Base-by-base conservation (phyloP, 495 filamentous ascomycete genomes). In the Astrocystis sublimbata region DNA sequence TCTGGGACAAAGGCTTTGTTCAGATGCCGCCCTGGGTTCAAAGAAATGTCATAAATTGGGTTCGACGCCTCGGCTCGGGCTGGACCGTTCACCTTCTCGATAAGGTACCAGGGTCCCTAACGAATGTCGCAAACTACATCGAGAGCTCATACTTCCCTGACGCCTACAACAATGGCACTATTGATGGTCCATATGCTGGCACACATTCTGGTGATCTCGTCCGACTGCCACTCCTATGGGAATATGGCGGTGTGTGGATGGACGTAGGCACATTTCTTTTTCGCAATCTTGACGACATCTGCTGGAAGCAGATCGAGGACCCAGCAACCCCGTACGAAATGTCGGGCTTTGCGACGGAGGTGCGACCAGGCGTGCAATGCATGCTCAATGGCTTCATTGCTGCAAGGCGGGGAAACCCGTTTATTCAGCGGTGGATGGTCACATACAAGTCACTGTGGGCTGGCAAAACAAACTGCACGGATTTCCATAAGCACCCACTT, bases 321-420 rank as follows among this genome's bases (percentile, higher is more conserved):
- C 69, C 73, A 1, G 43, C 17, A 2, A 68, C 65, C 13, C 76
- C 75, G 2, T 78, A 73, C 59, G 70, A 71, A 47, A 67, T 78
- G 45, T 65, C 66, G 5, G 68, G 62, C 0, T 73, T 76, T 43
- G 68, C 68, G 52, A 63, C 75, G 55, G 58, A 65, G 33, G 57
- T 67, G 36, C 63, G 67, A 23, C 64, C 67, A 17, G 69, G 68
- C 24, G 65, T 62, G 0, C 61, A 68, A 19, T 55, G 68, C 12
- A 74, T 75, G 64, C 56, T 70, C n/a, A 80, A 79, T 55, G 73
- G 75, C 26, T 79, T 79, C 61, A 68, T 80, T 31, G 73, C 75
- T 6, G 61, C 70, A 1, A 68, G 71, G 38, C 69, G 71, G 26
- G 70, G 71, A 2, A 73, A 78, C 46, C 65, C 65, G 0, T 74